Evolutionary conservation across 2,329 filamentous ascomycete species (phyloP).

Genomic region (Hymenoscyphus linearis): DNA sequence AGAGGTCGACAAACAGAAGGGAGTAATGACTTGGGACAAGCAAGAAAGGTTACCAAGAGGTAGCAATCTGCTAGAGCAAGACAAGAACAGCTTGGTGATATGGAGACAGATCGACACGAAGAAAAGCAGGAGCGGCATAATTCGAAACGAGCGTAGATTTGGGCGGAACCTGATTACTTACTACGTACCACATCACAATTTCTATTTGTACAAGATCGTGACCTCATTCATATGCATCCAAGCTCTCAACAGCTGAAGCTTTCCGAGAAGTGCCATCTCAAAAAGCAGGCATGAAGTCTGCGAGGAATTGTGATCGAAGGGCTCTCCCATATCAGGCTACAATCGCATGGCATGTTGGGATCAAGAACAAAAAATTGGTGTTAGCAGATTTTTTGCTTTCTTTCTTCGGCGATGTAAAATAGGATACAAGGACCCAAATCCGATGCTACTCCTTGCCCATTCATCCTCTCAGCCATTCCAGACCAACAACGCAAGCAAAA

Average conservation of each 20-base stretch:
- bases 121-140: too few species aligned
- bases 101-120: too few species aligned
- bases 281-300: background rate
- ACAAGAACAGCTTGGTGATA: too few species aligned
- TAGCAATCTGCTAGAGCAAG: too few species aligned
- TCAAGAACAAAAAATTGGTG: constrained; percentile 10
- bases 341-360: background rate
- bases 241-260: background rate
- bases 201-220: too few species aligned
- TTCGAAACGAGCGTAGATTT: too few species aligned
- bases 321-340: background rate
- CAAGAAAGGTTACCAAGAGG: too few species aligned
- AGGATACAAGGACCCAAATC: constrained; percentile 27
- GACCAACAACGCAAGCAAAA: constrained; percentile 22
- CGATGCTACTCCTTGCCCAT: constrained; percentile 19
- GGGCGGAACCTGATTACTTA: too few species aligned
- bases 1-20: too few species aligned
- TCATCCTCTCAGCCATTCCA: constrained; percentile 23
- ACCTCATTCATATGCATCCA: too few species aligned
- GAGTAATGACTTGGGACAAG: too few species aligned
- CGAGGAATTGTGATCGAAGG: background rate
- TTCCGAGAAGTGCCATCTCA: background rate
- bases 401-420: constrained; percentile 26
- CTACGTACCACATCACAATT: too few species aligned
- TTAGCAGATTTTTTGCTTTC: constrained; percentile 32